Conservation (phyloP, 2,329 filamentous ascomycete genomes). For the Claviceps sp. region DNA sequence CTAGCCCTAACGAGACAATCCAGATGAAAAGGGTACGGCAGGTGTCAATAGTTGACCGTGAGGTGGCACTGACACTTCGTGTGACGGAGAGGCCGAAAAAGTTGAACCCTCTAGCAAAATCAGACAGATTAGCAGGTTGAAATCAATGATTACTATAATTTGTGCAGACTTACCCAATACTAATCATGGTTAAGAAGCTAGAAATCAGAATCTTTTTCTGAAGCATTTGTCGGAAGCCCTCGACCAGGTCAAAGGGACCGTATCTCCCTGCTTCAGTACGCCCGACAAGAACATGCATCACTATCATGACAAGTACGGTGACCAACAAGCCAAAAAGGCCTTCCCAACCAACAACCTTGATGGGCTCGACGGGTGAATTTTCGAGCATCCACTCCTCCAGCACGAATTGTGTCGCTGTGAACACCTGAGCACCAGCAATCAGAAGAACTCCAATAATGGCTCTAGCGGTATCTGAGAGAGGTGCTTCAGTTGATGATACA, state of each 20-base stretch:
- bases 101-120: constrained; percentile 67
- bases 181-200: constrained; percentile 88
- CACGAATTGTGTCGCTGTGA: constrained; percentile 93
- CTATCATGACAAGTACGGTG: constrained; percentile 64
- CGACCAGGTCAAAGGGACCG: constrained; percentile 81
- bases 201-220: constrained; percentile 56
- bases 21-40: constrained; percentile 97
- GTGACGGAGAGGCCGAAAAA: constrained; percentile 96
- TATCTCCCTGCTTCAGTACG: constrained; percentile 57
- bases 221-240: constrained; percentile 73
- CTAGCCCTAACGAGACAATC: constrained; percentile 82
- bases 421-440: constrained; percentile 90
- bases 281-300: constrained; percentile 68
- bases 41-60: constrained; percentile 91
- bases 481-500: constrained; percentile 26
- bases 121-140: constrained; percentile 9
- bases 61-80: constrained; percentile 76
- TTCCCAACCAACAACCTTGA: constrained; percentile 92
- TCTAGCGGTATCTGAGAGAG: constrained; percentile 19
- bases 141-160: neutral
- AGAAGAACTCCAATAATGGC: constrained; percentile 75
- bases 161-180: constrained; percentile 58
- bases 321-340: constrained; percentile 78
- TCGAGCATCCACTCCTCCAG: constrained; percentile 85
- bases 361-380: constrained; percentile 53